These are phyloP conservation scores for Arthrinium puccinioides DNA, from an alignment of 2,329 filamentous ascomycete genomes.

Conservation along the genomic window DNA sequence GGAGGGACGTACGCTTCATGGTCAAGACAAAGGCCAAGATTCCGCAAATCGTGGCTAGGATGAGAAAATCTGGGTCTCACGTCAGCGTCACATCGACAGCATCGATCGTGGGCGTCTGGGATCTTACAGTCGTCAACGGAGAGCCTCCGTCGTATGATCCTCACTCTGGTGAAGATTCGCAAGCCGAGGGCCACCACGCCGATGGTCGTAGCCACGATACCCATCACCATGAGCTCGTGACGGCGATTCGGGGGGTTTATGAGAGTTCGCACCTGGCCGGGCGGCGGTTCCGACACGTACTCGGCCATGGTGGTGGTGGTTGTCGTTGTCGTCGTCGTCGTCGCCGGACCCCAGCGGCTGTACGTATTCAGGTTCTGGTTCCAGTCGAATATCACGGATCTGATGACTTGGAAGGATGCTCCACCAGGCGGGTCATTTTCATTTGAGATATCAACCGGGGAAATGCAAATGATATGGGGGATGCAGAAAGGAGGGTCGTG, in stretches of 20 bases:
- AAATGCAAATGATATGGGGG: too few species aligned
- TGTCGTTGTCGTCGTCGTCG: too few species aligned
- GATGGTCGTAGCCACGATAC: neutral
- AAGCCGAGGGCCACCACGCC: neutral
- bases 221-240: neutral
- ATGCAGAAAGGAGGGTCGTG: too few species aligned
- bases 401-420: too few species aligned
- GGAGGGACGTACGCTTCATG: neutral
- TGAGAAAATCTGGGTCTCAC: neutral
- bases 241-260: neutral
- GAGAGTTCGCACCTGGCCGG: neutral
- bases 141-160: neutral
- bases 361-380: too few species aligned
- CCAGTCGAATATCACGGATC: too few species aligned
- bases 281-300: neutral
- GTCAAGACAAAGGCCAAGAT: neutral
- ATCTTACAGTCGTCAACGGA: neutral
- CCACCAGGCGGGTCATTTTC: too few species aligned
- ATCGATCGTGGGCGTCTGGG: neutral
- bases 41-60: neutral
- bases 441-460: too few species aligned
- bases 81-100: neutral
- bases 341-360: too few species aligned
- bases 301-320: neutral
- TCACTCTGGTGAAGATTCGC: slow-evolving; percentile 1